phyloP scores from a whole-genome alignment of 352 stramenopile species.

The Phytopythium delawarense region DNA sequence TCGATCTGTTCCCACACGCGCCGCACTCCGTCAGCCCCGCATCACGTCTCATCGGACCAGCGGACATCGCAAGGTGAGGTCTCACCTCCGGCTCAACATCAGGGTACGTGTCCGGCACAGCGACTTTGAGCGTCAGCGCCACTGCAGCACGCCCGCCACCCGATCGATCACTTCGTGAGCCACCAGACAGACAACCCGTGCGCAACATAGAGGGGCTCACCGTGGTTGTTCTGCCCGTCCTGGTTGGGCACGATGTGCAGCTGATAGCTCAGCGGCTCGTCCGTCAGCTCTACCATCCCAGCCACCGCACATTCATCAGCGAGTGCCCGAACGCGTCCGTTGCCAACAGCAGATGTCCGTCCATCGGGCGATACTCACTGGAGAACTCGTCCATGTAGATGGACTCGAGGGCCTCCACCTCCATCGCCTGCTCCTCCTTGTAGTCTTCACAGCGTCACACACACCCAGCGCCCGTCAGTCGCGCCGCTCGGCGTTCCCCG shows the following conservation, averaged over 20 bases:
- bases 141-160: slow-evolving; percentile 24
- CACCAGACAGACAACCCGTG: background rate
- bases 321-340: background rate
- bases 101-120: slow-evolving; percentile 77
- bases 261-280: slow-evolving; percentile 68
- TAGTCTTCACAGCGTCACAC: slow-evolving; percentile 50
- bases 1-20: slow-evolving; percentile 38
- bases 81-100: slow-evolving; percentile 61
- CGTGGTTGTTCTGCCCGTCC: slow-evolving; percentile 81
- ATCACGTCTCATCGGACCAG: background rate
- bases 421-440: slow-evolving; percentile 86
- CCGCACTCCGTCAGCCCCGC: background rate
- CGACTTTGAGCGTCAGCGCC: slow-evolving; percentile 64
- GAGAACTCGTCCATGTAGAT: slow-evolving; percentile 91
- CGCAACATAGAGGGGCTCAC: slow-evolving; percentile 16
- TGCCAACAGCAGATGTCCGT: background rate
- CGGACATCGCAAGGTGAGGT: background rate
- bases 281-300: slow-evolving; percentile 50
- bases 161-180: background rate
- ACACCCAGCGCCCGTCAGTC: background rate
- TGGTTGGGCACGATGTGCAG: slow-evolving; percentile 83
- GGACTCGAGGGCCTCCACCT: slow-evolving; percentile 85
- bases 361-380: slow-evolving; percentile 32
- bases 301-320: background rate
- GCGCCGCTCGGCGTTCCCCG: background rate